Percentiles rank a stretch among this genome's conserved stretches.
Evolutionary conservation across 768 basidiomycete genomes (phyloP).

Genomic region (Paxillus ammoniavirescens): DNA sequence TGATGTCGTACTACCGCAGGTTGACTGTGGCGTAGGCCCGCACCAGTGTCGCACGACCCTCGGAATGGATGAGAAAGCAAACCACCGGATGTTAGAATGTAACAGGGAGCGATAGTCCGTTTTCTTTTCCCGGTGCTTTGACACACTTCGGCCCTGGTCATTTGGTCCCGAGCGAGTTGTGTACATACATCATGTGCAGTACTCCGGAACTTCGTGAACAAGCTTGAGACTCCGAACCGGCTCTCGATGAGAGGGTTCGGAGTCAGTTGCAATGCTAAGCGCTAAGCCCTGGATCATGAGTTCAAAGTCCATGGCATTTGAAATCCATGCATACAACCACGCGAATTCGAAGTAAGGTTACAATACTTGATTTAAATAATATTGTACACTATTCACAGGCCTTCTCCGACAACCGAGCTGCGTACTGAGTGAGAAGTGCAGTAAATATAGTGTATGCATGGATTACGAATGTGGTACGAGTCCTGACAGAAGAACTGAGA

Average conservation of each 20-base stretch:
- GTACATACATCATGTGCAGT: not conserved
- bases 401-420: constrained; percentile 7
- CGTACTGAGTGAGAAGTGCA: constrained; percentile 1
- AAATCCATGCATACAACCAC: not conserved
- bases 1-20: too few species aligned
- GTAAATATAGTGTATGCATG: constrained; percentile 3
- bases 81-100: too few species aligned
- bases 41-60: too few species aligned
- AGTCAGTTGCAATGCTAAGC: too few species aligned
- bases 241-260: too few species aligned
- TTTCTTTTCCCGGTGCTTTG: not conserved
- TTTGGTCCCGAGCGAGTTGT: not conserved
- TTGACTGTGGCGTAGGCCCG: too few species aligned
- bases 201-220: too few species aligned
- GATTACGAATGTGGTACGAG: not conserved
- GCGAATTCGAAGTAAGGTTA: not conserved
- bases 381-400: constrained; percentile 4
- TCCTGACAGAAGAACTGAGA: not conserved
- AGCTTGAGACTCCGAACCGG: too few species aligned
- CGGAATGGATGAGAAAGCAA: too few species aligned
- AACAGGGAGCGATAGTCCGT: too few species aligned
- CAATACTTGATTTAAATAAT: not conserved
- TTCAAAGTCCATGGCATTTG: not conserved
- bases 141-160: not conserved
- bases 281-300: too few species aligned